Conservation (phyloP, 1,284 basidiomycete species). For the Inonotus obliquus region DNA sequence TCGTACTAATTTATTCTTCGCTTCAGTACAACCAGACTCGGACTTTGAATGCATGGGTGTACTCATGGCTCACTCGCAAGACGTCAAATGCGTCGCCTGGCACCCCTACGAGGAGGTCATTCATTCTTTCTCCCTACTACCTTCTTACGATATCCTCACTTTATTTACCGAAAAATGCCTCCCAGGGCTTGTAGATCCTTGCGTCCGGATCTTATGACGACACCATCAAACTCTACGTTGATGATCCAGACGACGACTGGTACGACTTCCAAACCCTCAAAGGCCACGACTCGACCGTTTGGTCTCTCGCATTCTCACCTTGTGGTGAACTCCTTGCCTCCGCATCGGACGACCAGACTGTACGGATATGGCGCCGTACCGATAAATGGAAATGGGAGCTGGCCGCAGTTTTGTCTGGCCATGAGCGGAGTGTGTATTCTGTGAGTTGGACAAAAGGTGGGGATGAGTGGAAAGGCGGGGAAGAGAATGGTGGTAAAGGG, state of each 20-base stretch:
- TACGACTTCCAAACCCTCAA: constrained; percentile 79
- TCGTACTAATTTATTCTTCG: neutral
- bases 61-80: constrained; percentile 95
- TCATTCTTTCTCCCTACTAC: constrained; percentile 8
- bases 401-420: constrained; percentile 48
- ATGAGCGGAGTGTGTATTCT: constrained; percentile 75
- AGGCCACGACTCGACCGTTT: constrained; percentile 87
- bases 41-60: constrained; percentile 96
- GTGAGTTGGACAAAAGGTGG: constrained; percentile 64
- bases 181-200: constrained; percentile 59
- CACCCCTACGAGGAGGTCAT: constrained; percentile 90
- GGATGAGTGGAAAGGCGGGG: constrained; percentile 26
- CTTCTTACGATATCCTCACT: constrained; percentile 1
- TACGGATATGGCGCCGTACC: constrained; percentile 63
- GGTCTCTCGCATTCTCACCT: constrained; percentile 83
- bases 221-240: constrained; percentile 89
- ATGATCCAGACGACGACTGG: constrained; percentile 96
- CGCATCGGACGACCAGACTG: constrained; percentile 73
- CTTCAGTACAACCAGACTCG: constrained; percentile 78
- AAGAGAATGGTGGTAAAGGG: constrained; percentile 41
- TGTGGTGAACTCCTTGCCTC: constrained; percentile 82
- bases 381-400: constrained; percentile 56
- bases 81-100: constrained; percentile 95
- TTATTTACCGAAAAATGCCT: constrained; percentile 17
- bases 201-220: constrained; percentile 98